Evolutionary conservation across 192 early-diverging fungal genomes (phyloP), one percentile per base, ranked within the genome.

Genomic region (Coemansia sp.): DNA sequence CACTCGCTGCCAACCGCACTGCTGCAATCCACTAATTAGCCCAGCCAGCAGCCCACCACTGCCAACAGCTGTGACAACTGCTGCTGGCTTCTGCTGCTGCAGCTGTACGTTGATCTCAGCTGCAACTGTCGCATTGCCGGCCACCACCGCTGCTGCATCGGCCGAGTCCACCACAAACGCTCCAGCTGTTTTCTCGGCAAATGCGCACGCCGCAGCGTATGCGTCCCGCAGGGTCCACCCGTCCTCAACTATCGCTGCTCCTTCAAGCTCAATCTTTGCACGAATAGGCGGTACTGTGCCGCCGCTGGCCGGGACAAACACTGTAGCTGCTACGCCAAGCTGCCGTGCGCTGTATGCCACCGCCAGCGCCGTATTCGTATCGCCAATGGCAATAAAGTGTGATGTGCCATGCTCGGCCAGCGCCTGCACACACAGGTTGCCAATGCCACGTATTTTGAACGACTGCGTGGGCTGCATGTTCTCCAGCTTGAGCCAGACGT

Each of bases 381-480:
- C 87, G 25, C 85, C 85, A 3, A 84, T 82, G 11, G 83, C 80
- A 1, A 91, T 82, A 52, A 90, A 61, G 17, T 82, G 84, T 31
- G 78, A 50, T 23, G 79, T 39, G 4, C 77, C 75, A 43, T 82
- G 80, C 26, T 83, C 69, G 21, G 75, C 23, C 10, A 81, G 57
- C 8, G 87, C 87, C 54, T 79, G 76, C 45, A 74, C 74, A 52
- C 84, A 86, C 62, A 87, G 83, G 50, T 79, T 59, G 17, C 90
- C 90, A 11, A 91, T 69, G 14, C 90, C 88, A 68, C 87, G 77
- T 43, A 90, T 87, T 68, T 91, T 91, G 59, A 89, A 88, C n/a
- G 90, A 91, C 61, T 88, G 88, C 6, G 87, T 85, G 10, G 88
- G 87, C 60, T 91, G 90, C 62, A 91, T 79, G 71, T 86, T 89